These are phyloP conservation scores for Penicillium subrubescens DNA, from an alignment of 495 filamentous ascomycete genomes.

Conservation along the genomic window DNA sequence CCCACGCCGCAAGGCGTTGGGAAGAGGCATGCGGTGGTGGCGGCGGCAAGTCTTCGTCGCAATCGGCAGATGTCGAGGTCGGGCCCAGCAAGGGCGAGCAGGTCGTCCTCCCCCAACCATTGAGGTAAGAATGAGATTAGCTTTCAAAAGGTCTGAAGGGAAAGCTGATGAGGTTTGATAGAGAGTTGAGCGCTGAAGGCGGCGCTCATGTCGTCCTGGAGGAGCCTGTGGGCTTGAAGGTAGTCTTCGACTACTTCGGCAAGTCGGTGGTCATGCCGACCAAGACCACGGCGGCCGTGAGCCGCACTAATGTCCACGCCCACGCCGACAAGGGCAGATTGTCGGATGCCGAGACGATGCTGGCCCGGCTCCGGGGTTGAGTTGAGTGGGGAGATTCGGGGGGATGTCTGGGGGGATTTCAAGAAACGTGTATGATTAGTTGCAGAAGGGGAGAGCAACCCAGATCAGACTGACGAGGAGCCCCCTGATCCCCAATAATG, in stretches of 20 bases:
- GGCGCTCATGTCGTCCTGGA: background rate
- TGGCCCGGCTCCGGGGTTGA: background rate
- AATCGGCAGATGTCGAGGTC: background rate
- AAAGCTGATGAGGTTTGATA: conserved; percentile 4
- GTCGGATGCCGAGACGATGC: background rate
- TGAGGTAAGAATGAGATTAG: conserved; percentile 1
- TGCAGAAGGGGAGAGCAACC: background rate
- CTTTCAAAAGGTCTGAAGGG: background rate
- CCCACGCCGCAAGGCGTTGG: background rate
- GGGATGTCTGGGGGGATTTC: background rate
- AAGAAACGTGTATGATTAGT: background rate
- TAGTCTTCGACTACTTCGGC: background rate
- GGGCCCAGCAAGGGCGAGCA: background rate
- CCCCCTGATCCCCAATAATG: background rate
- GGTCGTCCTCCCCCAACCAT: background rate
- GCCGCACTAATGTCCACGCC: background rate
- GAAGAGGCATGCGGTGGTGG: background rate
- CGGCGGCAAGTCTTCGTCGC: background rate
- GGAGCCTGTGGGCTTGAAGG: background rate
- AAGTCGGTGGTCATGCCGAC: background rate
- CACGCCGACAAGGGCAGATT: background rate
- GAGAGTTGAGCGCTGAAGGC: background rate
- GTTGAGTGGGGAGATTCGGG: background rate
- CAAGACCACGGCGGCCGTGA: background rate
- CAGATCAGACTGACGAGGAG: background rate